phyloP scores from a whole-genome alignment of 129 eudicot species.

The Artemisia argyi region DNA sequence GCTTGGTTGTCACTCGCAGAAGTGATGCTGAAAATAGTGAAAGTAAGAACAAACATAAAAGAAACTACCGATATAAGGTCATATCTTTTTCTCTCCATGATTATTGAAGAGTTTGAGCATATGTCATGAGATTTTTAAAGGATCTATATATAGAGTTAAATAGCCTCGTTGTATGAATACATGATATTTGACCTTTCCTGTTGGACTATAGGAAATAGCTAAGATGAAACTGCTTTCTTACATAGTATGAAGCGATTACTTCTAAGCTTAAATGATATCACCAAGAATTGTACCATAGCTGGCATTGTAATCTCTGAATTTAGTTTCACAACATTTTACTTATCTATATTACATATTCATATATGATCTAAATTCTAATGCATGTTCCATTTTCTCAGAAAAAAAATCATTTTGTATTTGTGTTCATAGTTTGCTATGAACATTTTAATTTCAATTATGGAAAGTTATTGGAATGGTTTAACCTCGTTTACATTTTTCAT shows the following conservation, averaged over 20 bases:
- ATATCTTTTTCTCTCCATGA: constrained; percentile 29
- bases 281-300: constrained; percentile 13
- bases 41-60: constrained; percentile 25
- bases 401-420: no score
- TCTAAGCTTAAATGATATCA: constrained; percentile 17
- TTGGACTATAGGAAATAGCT: constrained; percentile 12
- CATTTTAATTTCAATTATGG: no score
- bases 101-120: constrained; percentile 20
- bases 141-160: constrained; percentile 16
- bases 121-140: constrained; percentile 14
- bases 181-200: neutral
- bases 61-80: constrained; percentile 12
- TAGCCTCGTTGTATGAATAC: neutral
- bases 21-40: constrained; percentile 8
- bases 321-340: neutral
- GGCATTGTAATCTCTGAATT: constrained; percentile 21
- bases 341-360: no score
- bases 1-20: constrained; percentile 19
- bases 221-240: neutral
- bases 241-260: constrained; percentile 30
- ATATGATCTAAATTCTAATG: no score
- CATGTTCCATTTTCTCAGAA: no score
- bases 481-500: no score
- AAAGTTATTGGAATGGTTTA: no score
- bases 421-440: no score